phyloP scores from a whole-genome alignment of 257 asterid species.

The Jacaranda mimosifolia region DNA sequence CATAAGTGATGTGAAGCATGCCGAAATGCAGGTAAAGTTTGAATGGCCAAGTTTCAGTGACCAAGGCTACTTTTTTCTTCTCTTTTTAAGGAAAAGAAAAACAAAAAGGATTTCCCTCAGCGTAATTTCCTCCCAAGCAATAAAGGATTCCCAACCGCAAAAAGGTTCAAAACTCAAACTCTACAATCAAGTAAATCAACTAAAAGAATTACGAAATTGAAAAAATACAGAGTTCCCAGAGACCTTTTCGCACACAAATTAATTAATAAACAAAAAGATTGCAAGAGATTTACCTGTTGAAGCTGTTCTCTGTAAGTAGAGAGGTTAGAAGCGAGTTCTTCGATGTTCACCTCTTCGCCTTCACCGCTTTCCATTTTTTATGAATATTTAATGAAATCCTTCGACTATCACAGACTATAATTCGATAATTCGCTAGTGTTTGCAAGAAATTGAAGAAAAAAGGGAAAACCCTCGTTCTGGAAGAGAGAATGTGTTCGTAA shows the following conservation, averaged over 20 bases:
- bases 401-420: neutral
- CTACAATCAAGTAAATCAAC: neutral
- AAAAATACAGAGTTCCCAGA: neutral
- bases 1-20: slow-evolving; percentile 1
- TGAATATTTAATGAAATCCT: slow-evolving; percentile 1
- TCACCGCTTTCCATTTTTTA: slow-evolving; percentile 53
- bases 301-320: slow-evolving; percentile 93
- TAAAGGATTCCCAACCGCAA: neutral
- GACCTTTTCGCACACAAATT: neutral
- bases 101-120: neutral
- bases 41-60: neutral
- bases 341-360: slow-evolving; percentile 84
- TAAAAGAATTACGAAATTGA: neutral
- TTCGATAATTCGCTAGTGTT: neutral
- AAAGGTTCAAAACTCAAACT: neutral
- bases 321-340: slow-evolving; percentile 87
- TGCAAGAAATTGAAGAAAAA: neutral
- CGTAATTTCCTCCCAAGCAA: neutral
- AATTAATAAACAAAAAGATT: neutral
- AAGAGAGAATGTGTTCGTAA: neutral
- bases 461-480: neutral
- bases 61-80: neutral
- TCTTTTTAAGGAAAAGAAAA: no score
- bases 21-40: neutral
- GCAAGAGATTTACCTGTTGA: slow-evolving; percentile 61